These are phyloP conservation scores for Lecanoromycetidae sp. DNA, from an alignment of 2,329 filamentous ascomycete species.

Conservation along the genomic window DNA sequence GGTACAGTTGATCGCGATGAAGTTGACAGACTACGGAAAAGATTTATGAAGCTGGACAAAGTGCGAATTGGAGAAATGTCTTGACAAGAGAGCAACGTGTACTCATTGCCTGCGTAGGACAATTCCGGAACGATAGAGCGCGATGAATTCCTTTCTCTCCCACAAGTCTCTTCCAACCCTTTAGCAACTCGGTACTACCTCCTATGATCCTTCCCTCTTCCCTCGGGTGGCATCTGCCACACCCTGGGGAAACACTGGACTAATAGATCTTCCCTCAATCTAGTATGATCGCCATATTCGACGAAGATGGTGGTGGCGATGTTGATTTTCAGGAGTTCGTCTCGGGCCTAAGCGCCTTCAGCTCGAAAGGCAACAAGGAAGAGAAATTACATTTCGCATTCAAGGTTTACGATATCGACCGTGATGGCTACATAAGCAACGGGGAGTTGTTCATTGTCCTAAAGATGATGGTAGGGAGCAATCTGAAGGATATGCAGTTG, in stretches of 20 bases:
- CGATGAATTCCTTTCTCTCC: slow-evolving; percentile 92
- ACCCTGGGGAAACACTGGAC: not conserved
- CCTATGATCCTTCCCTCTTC: not conserved
- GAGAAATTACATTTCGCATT: slow-evolving; percentile 97
- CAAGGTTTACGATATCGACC: slow-evolving; percentile 99
- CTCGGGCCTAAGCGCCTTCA: slow-evolving; percentile 86
- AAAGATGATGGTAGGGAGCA: slow-evolving; percentile 99
- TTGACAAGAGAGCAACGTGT: not conserved
- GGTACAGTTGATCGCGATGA: slow-evolving; percentile 83
- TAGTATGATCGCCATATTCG: slow-evolving; percentile 98
- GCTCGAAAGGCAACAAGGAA: slow-evolving; percentile 96
- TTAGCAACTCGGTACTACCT: slow-evolving; percentile 71
- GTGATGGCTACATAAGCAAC: slow-evolving; percentile 96
- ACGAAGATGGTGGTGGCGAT: slow-evolving; percentile 93
- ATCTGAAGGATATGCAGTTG: slow-evolving; percentile 95
- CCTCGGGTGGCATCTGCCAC: not conserved
- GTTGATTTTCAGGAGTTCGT: slow-evolving; percentile 99
- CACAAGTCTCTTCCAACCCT: slow-evolving; percentile 95
- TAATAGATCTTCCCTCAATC: not conserved
- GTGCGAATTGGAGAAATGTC: slow-evolving; percentile 33
- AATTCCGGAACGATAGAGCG: slow-evolving; percentile 97
- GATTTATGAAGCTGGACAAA: slow-evolving; percentile 99
- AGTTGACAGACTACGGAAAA: slow-evolving; percentile 86
- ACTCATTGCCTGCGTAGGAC: slow-evolving; percentile 47
- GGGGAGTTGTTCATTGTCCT: slow-evolving; percentile 97